Percentiles rank a stretch among this genome's conserved stretches.
Evolutionary conservation across 1,139 yeast genomes (phyloP).

Genomic region (Citeromyces hawaiiensis): DNA sequence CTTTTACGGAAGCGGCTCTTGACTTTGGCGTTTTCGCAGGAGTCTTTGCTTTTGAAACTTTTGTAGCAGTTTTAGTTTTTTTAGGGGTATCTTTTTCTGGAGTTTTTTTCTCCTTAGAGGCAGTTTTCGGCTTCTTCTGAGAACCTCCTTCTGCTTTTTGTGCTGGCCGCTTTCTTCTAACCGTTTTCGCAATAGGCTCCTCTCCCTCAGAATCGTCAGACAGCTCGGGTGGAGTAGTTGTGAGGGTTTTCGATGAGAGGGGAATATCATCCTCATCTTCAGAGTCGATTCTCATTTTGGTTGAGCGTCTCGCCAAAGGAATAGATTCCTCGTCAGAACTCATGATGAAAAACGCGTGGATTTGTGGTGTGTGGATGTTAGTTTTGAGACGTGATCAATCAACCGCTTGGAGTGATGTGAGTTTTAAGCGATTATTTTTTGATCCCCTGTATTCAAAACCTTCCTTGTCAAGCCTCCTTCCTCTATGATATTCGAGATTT

Average conservation of each 20-base stretch:
- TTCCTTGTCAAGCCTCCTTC: no score
- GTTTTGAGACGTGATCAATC: no score
- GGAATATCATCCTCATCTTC: conserved; percentile 1
- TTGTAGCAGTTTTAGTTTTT: neutral
- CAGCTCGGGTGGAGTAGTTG: neutral
- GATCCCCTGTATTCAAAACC: no score
- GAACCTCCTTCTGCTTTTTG: neutral
- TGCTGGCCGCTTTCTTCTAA: neutral
- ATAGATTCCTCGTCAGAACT: conserved; percentile 1
- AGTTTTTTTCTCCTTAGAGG: neutral
- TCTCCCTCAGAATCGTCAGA: neutral
- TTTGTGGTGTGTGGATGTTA: neutral
- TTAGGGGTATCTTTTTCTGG: neutral
- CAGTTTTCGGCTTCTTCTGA: neutral
- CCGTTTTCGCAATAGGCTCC: neutral
- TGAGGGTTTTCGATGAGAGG: neutral
- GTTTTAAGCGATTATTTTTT: no score
- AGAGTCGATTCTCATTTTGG: neutral
- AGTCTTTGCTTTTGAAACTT: neutral
- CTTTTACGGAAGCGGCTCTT: neutral
- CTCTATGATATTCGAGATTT: no score
- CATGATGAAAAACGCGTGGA: conserved; percentile 1
- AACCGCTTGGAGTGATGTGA: no score
- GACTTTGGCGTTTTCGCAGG: neutral
- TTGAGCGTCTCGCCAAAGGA: neutral